phyloP scores from a whole-genome alignment of 176 grass and related monocot species.

The Triticum timopheevii region DNA sequence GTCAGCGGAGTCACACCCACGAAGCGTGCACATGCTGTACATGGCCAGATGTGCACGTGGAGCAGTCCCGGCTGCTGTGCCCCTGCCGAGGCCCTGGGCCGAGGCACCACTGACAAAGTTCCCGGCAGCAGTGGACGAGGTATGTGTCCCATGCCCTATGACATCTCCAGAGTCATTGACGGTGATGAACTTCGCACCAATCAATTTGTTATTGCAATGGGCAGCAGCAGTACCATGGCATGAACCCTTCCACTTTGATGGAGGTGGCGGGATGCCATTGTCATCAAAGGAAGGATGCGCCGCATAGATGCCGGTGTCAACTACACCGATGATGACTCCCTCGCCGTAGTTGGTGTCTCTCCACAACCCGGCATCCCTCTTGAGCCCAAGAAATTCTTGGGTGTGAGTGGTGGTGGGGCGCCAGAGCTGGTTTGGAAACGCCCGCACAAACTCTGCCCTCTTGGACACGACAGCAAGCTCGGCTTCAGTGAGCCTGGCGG shows the following conservation, averaged over 20 bases:
- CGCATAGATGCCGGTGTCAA: constrained; percentile 53
- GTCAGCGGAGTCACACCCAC: too few species aligned
- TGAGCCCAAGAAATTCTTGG: constrained; percentile 35
- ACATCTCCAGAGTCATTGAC: not conserved
- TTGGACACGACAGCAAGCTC: constrained; percentile 38
- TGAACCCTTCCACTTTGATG: constrained; percentile 46
- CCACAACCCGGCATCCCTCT: constrained; percentile 27
- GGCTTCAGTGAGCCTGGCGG: constrained; percentile 19
- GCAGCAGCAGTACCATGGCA: constrained; percentile 16
- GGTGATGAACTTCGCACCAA: constrained; percentile 26
- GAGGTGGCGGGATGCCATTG: constrained; percentile 49
- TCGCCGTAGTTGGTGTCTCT: constrained; percentile 27
- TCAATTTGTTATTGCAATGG: constrained; percentile 58
- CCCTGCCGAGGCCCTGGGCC: constrained; percentile 11
- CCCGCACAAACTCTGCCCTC: constrained; percentile 40
- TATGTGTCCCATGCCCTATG: constrained; percentile 53
- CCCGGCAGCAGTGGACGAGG: constrained; percentile 38
- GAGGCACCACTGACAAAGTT: constrained; percentile 25
- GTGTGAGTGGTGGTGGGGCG: constrained; percentile 47
- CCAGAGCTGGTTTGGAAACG: constrained; percentile 28
- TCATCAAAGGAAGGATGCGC: constrained; percentile 57
- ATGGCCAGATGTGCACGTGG: too few species aligned
- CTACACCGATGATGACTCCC: constrained; percentile 44
- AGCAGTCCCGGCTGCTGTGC: constrained; percentile 32
- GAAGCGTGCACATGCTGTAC: too few species aligned